Evolutionary conservation across 345 rosid species (phyloP), one percentile per base, ranked within the genome.

Genomic region (Dimocarpus longan): DNA sequence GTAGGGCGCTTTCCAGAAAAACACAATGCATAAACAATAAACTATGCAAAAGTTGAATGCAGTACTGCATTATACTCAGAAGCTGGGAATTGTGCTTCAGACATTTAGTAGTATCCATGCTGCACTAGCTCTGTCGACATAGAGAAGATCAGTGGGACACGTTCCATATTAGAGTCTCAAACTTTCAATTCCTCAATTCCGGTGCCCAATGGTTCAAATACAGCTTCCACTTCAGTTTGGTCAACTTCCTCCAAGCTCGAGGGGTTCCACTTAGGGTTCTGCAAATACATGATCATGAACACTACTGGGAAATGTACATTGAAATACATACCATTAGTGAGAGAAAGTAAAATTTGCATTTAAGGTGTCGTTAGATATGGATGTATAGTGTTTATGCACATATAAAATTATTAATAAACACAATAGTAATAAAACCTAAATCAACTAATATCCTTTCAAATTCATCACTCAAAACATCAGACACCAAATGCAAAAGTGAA

Each of bases 191-290:
- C 98, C 37, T 86, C 89, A 19, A 84, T 22, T 66, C 80, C 93
- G 42, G 91, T 80, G 54, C 85, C 77, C 85, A 90, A 48, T 56
- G 94, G 93, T 59, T 84, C 81, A 69, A 93, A 93, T 75, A 93
- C 81, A 71, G 87, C 88, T 46, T 92, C 93, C 77, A 95, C 92
- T 83, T 95, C 93, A 4, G 24, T 82, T 21, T 76, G 84, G 69
- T 88, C 85, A 40, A 95, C 94, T 75, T 86, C 90, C 3, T 90
- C 92, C 85, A 95, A 66, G 80, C 89, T 90, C 40, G 87, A 80
- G 10, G 98, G 97, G 37, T 81, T 87, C 99, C 99, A 95, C 80
- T 82, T 89, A 13, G 98, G 99, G 32, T 92, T 93, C 98, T 93
- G 94, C 93, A 80, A 70, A 44, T 60, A 64, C 43, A 79, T 4